phyloP scores from a whole-genome alignment of 2,329 filamentous ascomycete species.

The Sclerotinia spermophila region DNA sequence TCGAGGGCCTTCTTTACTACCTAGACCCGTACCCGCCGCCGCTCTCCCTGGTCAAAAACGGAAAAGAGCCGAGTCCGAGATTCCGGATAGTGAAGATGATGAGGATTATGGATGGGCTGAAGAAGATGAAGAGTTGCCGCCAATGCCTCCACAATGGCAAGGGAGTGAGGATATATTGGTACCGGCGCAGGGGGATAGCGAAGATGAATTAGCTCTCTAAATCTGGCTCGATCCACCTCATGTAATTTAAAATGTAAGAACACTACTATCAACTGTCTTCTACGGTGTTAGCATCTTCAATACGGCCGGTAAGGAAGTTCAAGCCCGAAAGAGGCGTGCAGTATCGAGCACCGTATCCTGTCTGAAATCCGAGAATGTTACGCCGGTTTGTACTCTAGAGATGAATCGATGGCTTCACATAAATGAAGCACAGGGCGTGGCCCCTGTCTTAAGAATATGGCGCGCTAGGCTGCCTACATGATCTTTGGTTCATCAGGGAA shows the following conservation, averaged over 20 bases:
- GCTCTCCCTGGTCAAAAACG: slow-evolving; percentile 51
- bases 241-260: background rate
- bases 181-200: slow-evolving; percentile 26
- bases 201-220: slow-evolving; percentile 25
- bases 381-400: no score
- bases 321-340: no score
- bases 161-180: slow-evolving; percentile 62
- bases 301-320: no score
- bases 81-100: slow-evolving; percentile 58
- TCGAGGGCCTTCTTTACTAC: background rate
- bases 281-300: no score
- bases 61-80: slow-evolving; percentile 59
- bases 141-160: slow-evolving; percentile 63
- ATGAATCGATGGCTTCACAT: no score
- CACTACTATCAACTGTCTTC: background rate
- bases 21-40: slow-evolving; percentile 16
- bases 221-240: background rate
- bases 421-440: no score
- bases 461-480: no score
- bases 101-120: slow-evolving; percentile 73
- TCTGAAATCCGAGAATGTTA: no score
- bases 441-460: no score
- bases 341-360: no score
- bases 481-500: no score
- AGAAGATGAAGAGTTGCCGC: slow-evolving; percentile 55